Evolutionary conservation across 768 basidiomycete species (phyloP).

Genomic region (Suillus luteus): DNA sequence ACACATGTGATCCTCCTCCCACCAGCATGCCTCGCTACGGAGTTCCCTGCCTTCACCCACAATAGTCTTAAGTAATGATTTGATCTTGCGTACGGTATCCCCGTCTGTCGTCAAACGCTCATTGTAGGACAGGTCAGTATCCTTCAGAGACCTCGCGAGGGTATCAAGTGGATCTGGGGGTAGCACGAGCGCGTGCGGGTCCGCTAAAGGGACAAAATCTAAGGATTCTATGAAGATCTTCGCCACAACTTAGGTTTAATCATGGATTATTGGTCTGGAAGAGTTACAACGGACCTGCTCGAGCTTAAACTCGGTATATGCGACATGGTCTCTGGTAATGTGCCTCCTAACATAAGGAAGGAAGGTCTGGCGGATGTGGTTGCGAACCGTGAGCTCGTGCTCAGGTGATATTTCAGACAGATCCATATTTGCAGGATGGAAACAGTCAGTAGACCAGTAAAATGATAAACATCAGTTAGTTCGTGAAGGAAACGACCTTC

Average conservation of each 20-base stretch:
- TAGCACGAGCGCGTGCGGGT: conserved; percentile 52
- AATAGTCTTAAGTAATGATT: conserved; percentile 10
- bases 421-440: conserved; percentile 35
- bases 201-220: conserved; percentile 45
- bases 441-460: conserved; percentile 20
- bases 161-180: conserved; percentile 57
- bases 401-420: conserved; percentile 3
- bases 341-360: conserved; percentile 55
- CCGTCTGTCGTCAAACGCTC: conserved; percentile 44
- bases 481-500: neutral
- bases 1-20: conserved; percentile 39
- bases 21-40: conserved; percentile 41
- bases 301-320: conserved; percentile 52
- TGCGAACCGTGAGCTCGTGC: conserved; percentile 30
- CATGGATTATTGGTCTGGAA: neutral
- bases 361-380: conserved; percentile 57
- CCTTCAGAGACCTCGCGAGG: conserved; percentile 40
- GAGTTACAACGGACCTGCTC: conserved; percentile 38
- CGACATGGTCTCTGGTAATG: conserved; percentile 55
- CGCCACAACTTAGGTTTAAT: conserved; percentile 1
- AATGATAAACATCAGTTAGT: conserved; percentile 4
- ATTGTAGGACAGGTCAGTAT: conserved; percentile 40
- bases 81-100: conserved; percentile 24
- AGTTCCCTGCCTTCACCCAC: conserved; percentile 23
- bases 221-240: conserved; percentile 47